Evolutionary conservation across 257 asterid genomes (phyloP), one percentile per base, ranked within the genome.

Genomic region (Scutellaria minor): DNA sequence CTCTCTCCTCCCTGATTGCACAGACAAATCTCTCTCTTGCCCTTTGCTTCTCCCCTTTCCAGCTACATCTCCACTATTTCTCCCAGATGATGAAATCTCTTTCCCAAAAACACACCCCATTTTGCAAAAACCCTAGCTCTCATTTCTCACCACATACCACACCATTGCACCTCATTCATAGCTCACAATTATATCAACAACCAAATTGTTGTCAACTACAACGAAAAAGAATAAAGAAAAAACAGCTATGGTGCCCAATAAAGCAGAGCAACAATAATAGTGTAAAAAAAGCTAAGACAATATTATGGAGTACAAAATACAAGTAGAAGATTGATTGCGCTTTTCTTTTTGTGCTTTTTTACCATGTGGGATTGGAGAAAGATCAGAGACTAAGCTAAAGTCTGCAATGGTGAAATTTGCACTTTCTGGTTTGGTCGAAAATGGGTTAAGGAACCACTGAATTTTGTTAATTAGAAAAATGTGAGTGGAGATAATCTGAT

Each of bases 61-160:
- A 62, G 64, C 82, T 72, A 71, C 95, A 51, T 71, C 91, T 31
- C 85, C 86, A 68, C 79, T 81, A 65, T 82, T 76, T 53, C 68
- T 78, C 68, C 83, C 79, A 51, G 95, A 81, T 46, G 95, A 86
- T 41, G 93, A 82, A 79, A 77, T 72, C 85, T 83, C 86, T 84
- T 77, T 90, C 74, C 95, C 95, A 66, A 90, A 90, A 11, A 83
- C 97, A 80, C 97, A 90, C 65, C 97, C 97, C 97, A 90, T 90
- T 64, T 83, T 69, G 45, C 81, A 77, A 58, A 55, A 81, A 85
- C 79, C 76, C 84, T 70, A 88, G 72, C 76, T 77, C 87, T 88
- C 93, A 86, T 90, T 76, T 88, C 91, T 86, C 91, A 90, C 79
- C 81, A 46, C 83, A 78, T 75, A 81, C 56, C 75, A 68, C 62